Conservation (phyloP, 495 filamentous ascomycete species). For the Physcia stellaris region DNA sequence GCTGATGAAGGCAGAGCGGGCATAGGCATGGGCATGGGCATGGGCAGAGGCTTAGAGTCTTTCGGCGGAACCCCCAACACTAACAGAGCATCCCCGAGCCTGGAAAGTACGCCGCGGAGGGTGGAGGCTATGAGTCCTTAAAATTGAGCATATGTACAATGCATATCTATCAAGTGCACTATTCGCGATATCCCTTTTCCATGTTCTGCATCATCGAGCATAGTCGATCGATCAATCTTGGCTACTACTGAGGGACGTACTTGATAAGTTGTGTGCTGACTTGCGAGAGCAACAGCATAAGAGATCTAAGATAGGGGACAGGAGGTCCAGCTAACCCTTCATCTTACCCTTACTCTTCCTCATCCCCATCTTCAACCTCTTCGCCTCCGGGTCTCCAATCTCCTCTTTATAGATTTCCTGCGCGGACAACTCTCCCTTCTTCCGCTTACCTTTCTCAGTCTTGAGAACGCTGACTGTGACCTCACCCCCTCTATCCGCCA, state of each 20-base stretch:
- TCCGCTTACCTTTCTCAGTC: constrained; percentile 21
- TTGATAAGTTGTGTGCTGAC: too few relatives aligned
- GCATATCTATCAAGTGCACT: too few relatives aligned
- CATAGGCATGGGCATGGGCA: not conserved
- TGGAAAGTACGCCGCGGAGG: too few relatives aligned
- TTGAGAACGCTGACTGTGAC: constrained; percentile 17
- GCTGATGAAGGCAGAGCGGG: constrained; percentile 1
- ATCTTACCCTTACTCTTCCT: constrained; percentile 21
- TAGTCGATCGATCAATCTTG: too few relatives aligned
- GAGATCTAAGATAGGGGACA: not conserved
- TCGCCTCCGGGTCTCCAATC: constrained; percentile 12
- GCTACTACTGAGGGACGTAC: too few relatives aligned
- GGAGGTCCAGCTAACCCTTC: not conserved
- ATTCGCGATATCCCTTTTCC: not conserved
- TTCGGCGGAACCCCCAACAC: too few relatives aligned
- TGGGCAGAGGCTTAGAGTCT: constrained; percentile 3
- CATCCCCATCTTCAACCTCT: constrained; percentile 10
- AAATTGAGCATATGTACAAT: too few relatives aligned
- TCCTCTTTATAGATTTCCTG: constrained; percentile 8
- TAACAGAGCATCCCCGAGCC: too few relatives aligned
- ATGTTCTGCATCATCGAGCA: not conserved
- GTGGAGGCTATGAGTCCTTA: too few relatives aligned
- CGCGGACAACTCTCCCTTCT: constrained; percentile 32
- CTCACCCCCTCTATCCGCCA: constrained; percentile 17
- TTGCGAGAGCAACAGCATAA: too few relatives aligned